These are phyloP conservation scores for Leucosporidium creatinivorum DNA, from an alignment of 768 basidiomycete species.

Conservation along the genomic window DNA sequence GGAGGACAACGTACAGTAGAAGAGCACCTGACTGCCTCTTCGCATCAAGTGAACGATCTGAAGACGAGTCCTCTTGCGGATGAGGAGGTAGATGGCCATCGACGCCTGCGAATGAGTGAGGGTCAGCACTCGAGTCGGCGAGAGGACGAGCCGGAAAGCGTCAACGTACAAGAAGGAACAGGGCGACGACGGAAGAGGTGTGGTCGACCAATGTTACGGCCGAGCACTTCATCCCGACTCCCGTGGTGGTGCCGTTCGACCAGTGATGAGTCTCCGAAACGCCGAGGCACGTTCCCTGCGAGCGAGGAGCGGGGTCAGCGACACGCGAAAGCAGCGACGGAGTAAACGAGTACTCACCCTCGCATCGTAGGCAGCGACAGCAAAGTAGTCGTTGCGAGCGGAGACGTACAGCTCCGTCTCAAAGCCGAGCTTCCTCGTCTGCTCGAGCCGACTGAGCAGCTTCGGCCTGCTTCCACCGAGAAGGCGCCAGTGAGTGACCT, in stretches of 20 bases:
- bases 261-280: background rate
- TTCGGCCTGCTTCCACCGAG: background rate
- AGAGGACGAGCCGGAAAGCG: too few species aligned
- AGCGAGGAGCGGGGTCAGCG: background rate
- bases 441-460: background rate
- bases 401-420: background rate
- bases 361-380: background rate
- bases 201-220: too few species aligned
- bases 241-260: background rate
- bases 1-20: too few species aligned
- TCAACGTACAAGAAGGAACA: too few species aligned
- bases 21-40: too few species aligned
- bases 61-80: too few species aligned
- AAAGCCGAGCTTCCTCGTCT: background rate
- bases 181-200: too few species aligned
- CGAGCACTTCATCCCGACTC: background rate
- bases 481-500: constrained; percentile 22
- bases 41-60: too few species aligned
- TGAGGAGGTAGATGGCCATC: too few species aligned
- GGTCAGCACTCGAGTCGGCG: too few species aligned
- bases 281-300: background rate
- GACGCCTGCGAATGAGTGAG: too few species aligned
- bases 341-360: background rate
- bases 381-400: background rate
- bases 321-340: background rate